These are phyloP conservation scores for Lathyrus sativus DNA, from an alignment of 306 rosid genomes.

Conservation along the genomic window DNA sequence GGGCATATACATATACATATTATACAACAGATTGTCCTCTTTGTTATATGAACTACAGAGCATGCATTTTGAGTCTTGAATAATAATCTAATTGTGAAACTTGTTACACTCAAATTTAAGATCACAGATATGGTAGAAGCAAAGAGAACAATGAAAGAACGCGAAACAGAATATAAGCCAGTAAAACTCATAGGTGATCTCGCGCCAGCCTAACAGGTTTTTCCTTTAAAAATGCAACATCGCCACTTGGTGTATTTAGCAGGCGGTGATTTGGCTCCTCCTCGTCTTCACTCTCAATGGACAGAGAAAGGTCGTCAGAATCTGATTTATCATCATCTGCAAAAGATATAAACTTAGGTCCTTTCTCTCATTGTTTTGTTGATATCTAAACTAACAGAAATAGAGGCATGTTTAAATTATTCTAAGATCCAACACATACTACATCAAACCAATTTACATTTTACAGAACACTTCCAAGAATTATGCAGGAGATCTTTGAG, in stretches of 20 bases:
- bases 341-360: constrained; percentile 34
- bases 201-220: constrained; percentile 68
- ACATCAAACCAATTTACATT: constrained; percentile 10
- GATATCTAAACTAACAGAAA: constrained; percentile 10
- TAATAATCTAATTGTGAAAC: constrained; percentile 31
- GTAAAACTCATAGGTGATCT: constrained; percentile 54
- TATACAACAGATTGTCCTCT: constrained; percentile 40
- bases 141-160: constrained; percentile 42
- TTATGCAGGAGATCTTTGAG: constrained; percentile 25
- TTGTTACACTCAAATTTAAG: constrained; percentile 42
- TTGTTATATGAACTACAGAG: constrained; percentile 41
- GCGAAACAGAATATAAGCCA: constrained; percentile 13
- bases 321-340: constrained; percentile 79
- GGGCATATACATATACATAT: constrained; percentile 15
- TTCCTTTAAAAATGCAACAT: constrained; percentile 73
- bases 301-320: constrained; percentile 56
- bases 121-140: constrained; percentile 41
- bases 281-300: constrained; percentile 62
- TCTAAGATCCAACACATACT: constrained; percentile 16
- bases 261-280: constrained; percentile 71
- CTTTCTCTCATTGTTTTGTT: constrained; percentile 3
- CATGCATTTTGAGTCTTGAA: constrained; percentile 32
- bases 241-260: constrained; percentile 54
- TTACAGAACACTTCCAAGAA: constrained; percentile 2
- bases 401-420: constrained; percentile 9